phyloP scores from a whole-genome alignment of 176 grass and related monocot genomes.

The Phragmites australis region DNA sequence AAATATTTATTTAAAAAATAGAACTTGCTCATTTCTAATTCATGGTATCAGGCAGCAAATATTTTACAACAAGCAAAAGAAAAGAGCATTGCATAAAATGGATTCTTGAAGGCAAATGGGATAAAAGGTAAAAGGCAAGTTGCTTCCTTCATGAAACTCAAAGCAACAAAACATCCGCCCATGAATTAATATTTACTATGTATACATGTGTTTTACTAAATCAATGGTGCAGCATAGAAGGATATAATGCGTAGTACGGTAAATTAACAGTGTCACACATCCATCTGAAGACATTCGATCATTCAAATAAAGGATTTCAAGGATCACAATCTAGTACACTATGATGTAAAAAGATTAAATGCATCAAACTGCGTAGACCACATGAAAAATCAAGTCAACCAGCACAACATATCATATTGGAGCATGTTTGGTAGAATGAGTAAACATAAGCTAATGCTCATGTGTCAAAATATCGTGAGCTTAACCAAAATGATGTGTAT shows the following conservation, averaged over 20 bases:
- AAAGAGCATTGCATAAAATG: slow-evolving; percentile 18
- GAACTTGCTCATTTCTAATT: neutral
- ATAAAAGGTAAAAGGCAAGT: neutral
- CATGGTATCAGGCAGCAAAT: slow-evolving; percentile 1
- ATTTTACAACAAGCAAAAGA: slow-evolving; percentile 8
- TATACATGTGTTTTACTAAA: slow-evolving; percentile 1
- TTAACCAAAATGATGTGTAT: neutral
- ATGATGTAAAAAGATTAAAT: neutral
- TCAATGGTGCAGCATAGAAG: neutral
- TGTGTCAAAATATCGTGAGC: slow-evolving; percentile 15
- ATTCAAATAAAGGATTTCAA: neutral
- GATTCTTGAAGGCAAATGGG: slow-evolving; percentile 17
- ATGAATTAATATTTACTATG: neutral
- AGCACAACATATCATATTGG: neutral
- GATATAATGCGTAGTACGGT: neutral
- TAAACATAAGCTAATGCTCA: neutral
- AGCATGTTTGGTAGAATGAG: slow-evolving; percentile 23
- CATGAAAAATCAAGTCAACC: slow-evolving; percentile 5
- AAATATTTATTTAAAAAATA: neutral
- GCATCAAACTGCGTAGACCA: neutral
- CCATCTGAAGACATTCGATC: neutral
- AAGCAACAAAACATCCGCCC: neutral
- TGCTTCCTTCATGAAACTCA: neutral
- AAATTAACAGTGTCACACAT: neutral
- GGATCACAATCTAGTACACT: neutral